A percentile compares a stretch with the other conserved stretches of the same genome.
phyloP scores from a whole-genome alignment of 1,139 yeast species.

The Kodamaea plutei region DNA sequence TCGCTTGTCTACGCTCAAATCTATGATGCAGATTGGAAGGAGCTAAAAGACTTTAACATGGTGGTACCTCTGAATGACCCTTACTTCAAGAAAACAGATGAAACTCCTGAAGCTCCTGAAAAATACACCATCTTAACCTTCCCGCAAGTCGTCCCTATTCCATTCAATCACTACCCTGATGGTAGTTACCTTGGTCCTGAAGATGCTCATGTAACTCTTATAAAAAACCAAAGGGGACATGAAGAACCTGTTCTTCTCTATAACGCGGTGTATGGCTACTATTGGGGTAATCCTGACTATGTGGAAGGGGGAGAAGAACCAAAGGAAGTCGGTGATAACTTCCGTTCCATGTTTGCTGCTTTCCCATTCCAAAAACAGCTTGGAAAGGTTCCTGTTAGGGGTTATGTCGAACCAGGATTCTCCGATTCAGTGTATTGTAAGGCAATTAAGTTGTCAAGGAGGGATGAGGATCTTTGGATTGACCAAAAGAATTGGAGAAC shows the following conservation, averaged over 20 bases:
- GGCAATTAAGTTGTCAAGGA: constrained; percentile 25
- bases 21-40: constrained; percentile 46
- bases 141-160: constrained; percentile 31
- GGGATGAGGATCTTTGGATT: constrained; percentile 18
- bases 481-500: constrained; percentile 46
- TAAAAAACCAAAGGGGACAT: constrained; percentile 25
- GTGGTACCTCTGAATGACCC: constrained; percentile 25
- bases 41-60: constrained; percentile 29
- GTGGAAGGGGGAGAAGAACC: constrained; percentile 3
- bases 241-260: constrained; percentile 36
- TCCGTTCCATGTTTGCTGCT: constrained; percentile 30
- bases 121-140: constrained; percentile 16
- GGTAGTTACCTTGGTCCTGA: constrained; percentile 36
- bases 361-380: constrained; percentile 39
- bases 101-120: neutral
- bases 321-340: constrained; percentile 9
- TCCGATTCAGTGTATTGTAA: constrained; percentile 18
- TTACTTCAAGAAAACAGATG: neutral
- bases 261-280: constrained; percentile 28
- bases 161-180: constrained; percentile 19
- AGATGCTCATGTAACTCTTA: constrained; percentile 36
- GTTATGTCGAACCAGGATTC: constrained; percentile 10
- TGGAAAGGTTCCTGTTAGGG: constrained; percentile 28
- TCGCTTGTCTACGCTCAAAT: constrained; percentile 43
- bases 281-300: constrained; percentile 1